These are phyloP conservation scores for Raphanus sativus DNA, from an alignment of 345 rosid genomes.

Conservation along the genomic window DNA sequence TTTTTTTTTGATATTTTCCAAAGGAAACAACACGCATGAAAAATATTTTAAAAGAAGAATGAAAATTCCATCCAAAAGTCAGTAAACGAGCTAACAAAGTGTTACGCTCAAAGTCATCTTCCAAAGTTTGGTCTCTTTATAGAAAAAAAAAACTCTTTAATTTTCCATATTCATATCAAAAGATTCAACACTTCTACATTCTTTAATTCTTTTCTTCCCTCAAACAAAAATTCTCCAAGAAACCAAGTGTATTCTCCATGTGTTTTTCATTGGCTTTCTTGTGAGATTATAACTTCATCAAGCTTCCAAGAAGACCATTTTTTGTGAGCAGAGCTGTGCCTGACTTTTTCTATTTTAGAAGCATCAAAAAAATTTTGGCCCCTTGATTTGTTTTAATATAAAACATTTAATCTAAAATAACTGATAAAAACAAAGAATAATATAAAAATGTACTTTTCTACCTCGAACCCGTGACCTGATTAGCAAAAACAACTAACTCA, in stretches of 20 bases:
- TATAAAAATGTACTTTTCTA: too few relatives aligned
- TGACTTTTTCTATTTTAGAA: too few relatives aligned
- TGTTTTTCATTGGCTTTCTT: background rate
- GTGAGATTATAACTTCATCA: conserved; percentile 4
- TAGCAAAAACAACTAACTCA: too few relatives aligned
- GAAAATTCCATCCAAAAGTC: conserved; percentile 23
- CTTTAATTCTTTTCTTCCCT: conserved; percentile 25
- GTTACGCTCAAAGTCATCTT: conserved; percentile 33
- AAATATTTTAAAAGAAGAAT: background rate
- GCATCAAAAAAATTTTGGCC: too few relatives aligned
- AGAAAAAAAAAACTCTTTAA: background rate
- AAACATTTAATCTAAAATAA: too few relatives aligned
- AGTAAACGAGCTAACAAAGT: conserved; percentile 15
- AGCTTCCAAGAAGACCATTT: too few relatives aligned
- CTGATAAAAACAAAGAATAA: too few relatives aligned
- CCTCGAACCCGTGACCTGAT: too few relatives aligned
- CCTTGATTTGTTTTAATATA: too few relatives aligned
- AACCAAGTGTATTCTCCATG: conserved; percentile 29
- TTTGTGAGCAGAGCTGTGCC: too few relatives aligned
- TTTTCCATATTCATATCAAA: conserved; percentile 1
- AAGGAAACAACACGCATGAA: conserved; percentile 13
- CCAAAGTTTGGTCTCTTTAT: conserved; percentile 33
- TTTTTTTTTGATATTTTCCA: conserved; percentile 14
- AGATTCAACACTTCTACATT: conserved; percentile 26
- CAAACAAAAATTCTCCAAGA: background rate